These are phyloP conservation scores for Ophiosphaerella herpotricha DNA, from an alignment of 2,329 filamentous ascomycete species.

Conservation along the genomic window DNA sequence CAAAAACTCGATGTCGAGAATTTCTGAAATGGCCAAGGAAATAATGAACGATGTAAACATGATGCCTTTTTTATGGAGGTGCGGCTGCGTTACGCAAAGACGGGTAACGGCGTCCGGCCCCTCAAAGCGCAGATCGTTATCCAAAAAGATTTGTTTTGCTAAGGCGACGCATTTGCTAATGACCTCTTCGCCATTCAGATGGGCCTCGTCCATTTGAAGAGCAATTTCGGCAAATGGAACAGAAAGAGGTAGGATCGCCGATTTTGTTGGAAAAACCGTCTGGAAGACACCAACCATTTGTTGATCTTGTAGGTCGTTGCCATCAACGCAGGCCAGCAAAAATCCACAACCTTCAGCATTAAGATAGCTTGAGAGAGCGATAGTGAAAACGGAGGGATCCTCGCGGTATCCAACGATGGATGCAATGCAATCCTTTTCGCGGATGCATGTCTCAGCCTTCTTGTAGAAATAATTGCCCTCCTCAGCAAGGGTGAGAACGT, in stretches of 20 bases:
- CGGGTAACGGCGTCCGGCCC: slow-evolving; percentile 11
- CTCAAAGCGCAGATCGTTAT: neutral
- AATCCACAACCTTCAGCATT: slow-evolving; percentile 3
- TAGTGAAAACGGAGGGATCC: slow-evolving; percentile 31
- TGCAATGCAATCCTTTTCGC: slow-evolving; percentile 22
- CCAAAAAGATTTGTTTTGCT: slow-evolving; percentile 5
- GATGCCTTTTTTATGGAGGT: slow-evolving; percentile 47
- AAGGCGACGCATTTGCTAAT: slow-evolving; percentile 19
- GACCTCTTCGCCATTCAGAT: slow-evolving; percentile 13
- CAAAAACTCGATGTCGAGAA: slow-evolving; percentile 40
- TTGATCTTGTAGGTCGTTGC: slow-evolving; percentile 31
- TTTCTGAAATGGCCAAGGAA: slow-evolving; percentile 38
- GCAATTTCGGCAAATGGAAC: slow-evolving; percentile 5
- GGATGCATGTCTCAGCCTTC: too few species aligned
- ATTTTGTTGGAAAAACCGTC: slow-evolving; percentile 13
- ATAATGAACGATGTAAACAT: slow-evolving; percentile 48
- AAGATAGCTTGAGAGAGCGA: slow-evolving; percentile 34
- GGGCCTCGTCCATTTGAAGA: slow-evolving; percentile 1
- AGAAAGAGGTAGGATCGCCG: neutral
- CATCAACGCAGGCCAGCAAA: slow-evolving; percentile 37
- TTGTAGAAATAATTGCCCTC: too few species aligned
- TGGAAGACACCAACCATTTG: slow-evolving; percentile 38
- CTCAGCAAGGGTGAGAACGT: too few species aligned
- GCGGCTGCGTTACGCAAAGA: slow-evolving; percentile 44
- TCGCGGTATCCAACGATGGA: slow-evolving; percentile 41